These are phyloP conservation scores for Exsudoporus frostii DNA, from an alignment of 768 basidiomycete species.

Conservation along the genomic window DNA sequence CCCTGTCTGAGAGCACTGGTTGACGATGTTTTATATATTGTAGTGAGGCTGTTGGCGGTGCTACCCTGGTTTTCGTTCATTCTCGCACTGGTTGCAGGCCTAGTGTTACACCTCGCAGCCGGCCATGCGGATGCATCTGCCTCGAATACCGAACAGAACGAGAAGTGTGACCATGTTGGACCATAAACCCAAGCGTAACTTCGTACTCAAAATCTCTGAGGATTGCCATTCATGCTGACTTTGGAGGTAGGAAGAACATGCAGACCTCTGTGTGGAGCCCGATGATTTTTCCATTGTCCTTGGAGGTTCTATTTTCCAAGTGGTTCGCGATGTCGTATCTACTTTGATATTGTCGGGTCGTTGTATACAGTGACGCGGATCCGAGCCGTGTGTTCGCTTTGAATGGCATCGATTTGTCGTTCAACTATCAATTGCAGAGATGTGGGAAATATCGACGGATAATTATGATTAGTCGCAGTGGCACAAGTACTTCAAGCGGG, in stretches of 20 bases:
- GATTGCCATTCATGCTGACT: background rate
- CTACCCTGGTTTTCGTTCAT: slow-evolving; percentile 52
- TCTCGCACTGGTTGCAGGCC: slow-evolving; percentile 37
- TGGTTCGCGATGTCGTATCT: background rate
- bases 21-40: slow-evolving; percentile 1
- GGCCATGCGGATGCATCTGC: background rate
- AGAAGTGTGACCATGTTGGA: background rate
- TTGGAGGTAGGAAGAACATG: background rate
- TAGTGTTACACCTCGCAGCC: slow-evolving; percentile 34
- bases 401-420: background rate
- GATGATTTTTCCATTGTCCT: background rate
- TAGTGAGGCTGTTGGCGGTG: slow-evolving; percentile 49
- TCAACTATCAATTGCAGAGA: background rate
- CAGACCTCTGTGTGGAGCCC: background rate
- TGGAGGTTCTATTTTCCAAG: background rate
- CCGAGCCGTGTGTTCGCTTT: background rate
- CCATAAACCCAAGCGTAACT: background rate
- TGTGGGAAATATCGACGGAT: background rate
- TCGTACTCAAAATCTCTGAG: background rate
- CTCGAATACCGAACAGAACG: background rate
- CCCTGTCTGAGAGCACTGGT: background rate
- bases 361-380: too few species aligned
- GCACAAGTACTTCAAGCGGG: too few species aligned
- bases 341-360: background rate
- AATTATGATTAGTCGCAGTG: too few species aligned